Evolutionary conservation across 176 grass and related monocot genomes (phyloP), one percentile per base, ranked within the genome.

Genomic region (Alloteropsis semialata): DNA sequence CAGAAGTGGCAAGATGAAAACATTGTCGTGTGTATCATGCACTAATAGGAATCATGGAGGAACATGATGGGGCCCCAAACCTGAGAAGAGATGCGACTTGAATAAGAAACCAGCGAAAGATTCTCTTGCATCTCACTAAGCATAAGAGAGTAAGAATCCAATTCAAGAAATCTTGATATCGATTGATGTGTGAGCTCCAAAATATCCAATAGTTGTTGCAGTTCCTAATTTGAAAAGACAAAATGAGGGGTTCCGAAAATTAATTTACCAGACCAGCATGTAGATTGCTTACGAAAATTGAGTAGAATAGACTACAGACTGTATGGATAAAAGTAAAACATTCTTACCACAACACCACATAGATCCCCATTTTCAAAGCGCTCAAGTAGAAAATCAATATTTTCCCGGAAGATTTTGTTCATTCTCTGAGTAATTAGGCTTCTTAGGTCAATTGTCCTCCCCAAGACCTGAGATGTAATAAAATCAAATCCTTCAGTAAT

Each of bases 41-140:
- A 17, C 39, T 49, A 45, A 79, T 50, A 0, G 2, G 30, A 87
- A 72, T 75, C 19, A 55, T 45, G 24, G 8, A 83, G 38, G 37
- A 79, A 74, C 44, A 85, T 25, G 69, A 28, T 45, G 86, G 48
- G 59, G 60, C 76, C 12, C 54, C 58, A 68, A 85, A 98, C 96
- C 96, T 98, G 96, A 78, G 90, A 94, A 77, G 92, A 88, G 53
- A 98, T 83, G n/a, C 96, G 96, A 81, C 96, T 98, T 57, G 96
- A 93, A 82, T 95, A 98, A 67, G 96, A 98, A 90, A 98, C 90
- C 77, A 98, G 85, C 33, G 96, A 98, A 56, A 98, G 96, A 72
- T 94, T 93, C 84, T 98, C 96, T 93, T 95, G 88, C 90, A 98
- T 95, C 87, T 98, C 96, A 37, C 92, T 89, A 80, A 98, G 71